A percentile compares a stretch with the other conserved stretches of the same genome.
These are phyloP conservation scores for Botrytis pseudocinerea DNA, from an alignment of 2,329 filamentous ascomycete species.

Conservation along the genomic window DNA sequence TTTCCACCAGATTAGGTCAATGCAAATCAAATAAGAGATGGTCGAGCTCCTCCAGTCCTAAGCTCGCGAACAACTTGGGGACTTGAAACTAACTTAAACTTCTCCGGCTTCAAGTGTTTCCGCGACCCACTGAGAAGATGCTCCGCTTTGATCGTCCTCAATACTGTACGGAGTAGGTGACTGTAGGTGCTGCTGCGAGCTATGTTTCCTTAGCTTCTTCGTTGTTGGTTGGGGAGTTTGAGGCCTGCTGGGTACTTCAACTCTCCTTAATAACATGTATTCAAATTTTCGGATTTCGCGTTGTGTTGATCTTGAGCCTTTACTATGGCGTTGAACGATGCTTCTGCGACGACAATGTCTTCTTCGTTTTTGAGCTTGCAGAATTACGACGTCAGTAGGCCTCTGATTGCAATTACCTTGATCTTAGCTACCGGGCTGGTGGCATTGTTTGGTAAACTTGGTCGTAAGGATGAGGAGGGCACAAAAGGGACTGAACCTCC, in stretches of 20 bases:
- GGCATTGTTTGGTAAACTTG: neutral
- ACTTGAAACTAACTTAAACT: constrained; percentile 1
- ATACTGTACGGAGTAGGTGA: neutral
- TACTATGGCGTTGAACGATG: neutral
- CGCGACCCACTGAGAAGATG: neutral
- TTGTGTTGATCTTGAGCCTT: neutral
- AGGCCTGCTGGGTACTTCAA: neutral
- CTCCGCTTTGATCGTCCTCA: neutral
- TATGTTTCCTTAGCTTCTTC: neutral
- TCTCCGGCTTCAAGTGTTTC: neutral
- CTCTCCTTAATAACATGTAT: neutral
- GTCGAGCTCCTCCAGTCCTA: neutral
- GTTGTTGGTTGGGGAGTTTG: neutral
- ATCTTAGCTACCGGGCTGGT: neutral
- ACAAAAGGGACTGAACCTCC: constrained; percentile 45
- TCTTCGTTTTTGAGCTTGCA: neutral
- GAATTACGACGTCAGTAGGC: neutral
- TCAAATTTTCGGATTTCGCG: neutral
- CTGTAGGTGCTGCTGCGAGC: neutral
- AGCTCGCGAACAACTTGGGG: neutral
- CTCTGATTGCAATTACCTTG: neutral
- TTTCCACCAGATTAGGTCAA: neutral
- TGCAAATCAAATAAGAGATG: neutral
- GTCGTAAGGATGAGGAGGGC: neutral
- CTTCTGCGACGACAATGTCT: neutral